phyloP scores from a whole-genome alignment of 768 basidiomycete genomes.

The Wakefieldia striispora region DNA sequence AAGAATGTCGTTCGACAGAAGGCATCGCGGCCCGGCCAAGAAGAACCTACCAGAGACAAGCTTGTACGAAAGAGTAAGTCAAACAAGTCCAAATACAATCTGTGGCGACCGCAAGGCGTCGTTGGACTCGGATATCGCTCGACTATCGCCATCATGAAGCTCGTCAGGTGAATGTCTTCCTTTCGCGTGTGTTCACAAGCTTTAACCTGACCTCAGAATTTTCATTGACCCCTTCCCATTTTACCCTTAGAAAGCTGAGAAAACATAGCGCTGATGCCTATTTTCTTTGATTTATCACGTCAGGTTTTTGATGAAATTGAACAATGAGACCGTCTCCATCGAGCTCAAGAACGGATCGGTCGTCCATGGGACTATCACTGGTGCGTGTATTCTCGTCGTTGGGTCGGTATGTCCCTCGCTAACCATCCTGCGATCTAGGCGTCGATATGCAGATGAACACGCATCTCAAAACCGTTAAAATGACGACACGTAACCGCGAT shows the following conservation, averaged over 20 bases:
- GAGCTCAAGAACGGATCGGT: constrained; percentile 97
- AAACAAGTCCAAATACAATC: constrained; percentile 25
- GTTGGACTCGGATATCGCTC: constrained; percentile 17
- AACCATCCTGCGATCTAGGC: constrained; percentile 45
- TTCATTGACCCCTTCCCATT: neutral
- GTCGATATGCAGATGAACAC: constrained; percentile 99
- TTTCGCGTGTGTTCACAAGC: constrained; percentile 1
- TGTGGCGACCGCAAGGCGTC: constrained; percentile 10
- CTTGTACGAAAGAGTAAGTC: too few species aligned
- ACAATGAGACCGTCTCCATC: constrained; percentile 98
- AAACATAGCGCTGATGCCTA: constrained; percentile 17
- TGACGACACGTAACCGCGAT: constrained; percentile 90
- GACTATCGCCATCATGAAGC: constrained; percentile 61
- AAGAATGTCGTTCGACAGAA: too few species aligned
- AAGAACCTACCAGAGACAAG: too few species aligned
- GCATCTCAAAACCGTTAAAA: constrained; percentile 95
- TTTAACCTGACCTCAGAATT: constrained; percentile 9
- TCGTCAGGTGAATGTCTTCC: constrained; percentile 59
- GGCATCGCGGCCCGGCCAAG: too few species aligned
- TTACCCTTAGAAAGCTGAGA: constrained; percentile 1
- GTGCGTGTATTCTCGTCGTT: constrained; percentile 42
- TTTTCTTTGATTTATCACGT: constrained; percentile 16
- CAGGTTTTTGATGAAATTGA: constrained; percentile 99
- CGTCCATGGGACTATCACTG: constrained; percentile 95
- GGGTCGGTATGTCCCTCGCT: neutral